phyloP scores from a whole-genome alignment of 106 monocot genomes.

The Ottelia alismoides region DNA sequence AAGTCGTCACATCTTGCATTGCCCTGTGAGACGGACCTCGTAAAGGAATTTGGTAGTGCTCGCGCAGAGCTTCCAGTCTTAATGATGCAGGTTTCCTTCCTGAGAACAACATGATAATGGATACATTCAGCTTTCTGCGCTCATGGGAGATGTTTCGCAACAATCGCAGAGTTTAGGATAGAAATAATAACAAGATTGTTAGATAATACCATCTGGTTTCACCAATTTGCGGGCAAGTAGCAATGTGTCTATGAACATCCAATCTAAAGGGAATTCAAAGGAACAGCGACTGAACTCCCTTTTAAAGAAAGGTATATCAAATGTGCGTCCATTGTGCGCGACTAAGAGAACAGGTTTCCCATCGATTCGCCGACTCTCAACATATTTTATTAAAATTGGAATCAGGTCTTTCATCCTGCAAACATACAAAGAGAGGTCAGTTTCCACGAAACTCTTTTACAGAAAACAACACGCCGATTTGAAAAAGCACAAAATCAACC shows the following conservation, averaged over 20 bases:
- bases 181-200: too few relatives aligned
- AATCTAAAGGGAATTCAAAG: constrained; percentile 50
- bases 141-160: too few relatives aligned
- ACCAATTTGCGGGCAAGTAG: constrained; percentile 54
- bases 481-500: too few relatives aligned
- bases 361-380: constrained; percentile 40
- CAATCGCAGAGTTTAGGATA: too few relatives aligned
- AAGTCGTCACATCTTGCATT: constrained; percentile 64
- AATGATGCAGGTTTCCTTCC: constrained; percentile 39
- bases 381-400: constrained; percentile 61
- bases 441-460: too few relatives aligned
- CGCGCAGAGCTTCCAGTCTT: constrained; percentile 32
- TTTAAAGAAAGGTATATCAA: constrained; percentile 86
- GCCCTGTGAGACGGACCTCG: constrained; percentile 68
- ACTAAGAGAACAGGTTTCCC: constrained; percentile 66
- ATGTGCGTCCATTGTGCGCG: constrained; percentile 76
- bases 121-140: too few relatives aligned
- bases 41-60: constrained; percentile 33
- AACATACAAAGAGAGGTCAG: too few relatives aligned
- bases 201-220: constrained; percentile 80
- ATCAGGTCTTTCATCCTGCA: constrained; percentile 69
- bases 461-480: too few relatives aligned
- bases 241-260: constrained; percentile 83
- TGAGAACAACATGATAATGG: too few relatives aligned
- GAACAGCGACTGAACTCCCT: constrained; percentile 62